Base-by-base conservation (phyloP, 1,284 basidiomycete genomes). In the Tylopilus sp. region DNA sequence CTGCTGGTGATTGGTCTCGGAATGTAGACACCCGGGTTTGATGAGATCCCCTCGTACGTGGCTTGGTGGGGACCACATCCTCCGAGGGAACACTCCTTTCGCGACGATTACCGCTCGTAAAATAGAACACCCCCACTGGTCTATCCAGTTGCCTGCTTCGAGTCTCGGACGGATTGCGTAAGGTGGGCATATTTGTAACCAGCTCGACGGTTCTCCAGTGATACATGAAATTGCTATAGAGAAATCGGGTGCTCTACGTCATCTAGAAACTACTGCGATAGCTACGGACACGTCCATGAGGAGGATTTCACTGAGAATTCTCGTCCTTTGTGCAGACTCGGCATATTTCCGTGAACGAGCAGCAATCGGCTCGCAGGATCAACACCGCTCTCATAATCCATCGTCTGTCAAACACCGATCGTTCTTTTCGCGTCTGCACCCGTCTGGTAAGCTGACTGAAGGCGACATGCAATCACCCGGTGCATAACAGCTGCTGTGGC, bases 141-240 rank as follows among this genome's bases (percentile, higher is more conserved):
- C 30, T 18, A 60, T 59, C 17, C 18, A 50, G 51, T 63, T 60
- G 10, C 57, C 57, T 58, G 44, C 39, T 35, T 46, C 53, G 51
- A 41, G 33, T 20, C 35, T 40, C 29, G 35, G 38, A 36, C 30
- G 20, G 46, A 57, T 58, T 60, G 46, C 44, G 50, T 63, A 61
- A 63, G 63, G 61, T 62, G 59, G 57, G 62, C 46, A 17, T 47
- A 45, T 65, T 54, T 44, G 60, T 59, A 53, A 61, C 58, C 56
- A 51, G 39, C 26, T 26, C 7, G 26, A 42, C 41, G 39, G 24
- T 57, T 63, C 64, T 48, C 57, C 50, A 49, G 42, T 54, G 64
- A 67, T 65, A 56, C 55, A 63, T 67, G 64, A 63, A 62, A 54
- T 44, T 48, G 51, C 55, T 65, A 55, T 55, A 59, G 46, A 50